Conservation (phyloP, 176 grass and related monocot species). For the Oropetium thomaeum region DNA sequence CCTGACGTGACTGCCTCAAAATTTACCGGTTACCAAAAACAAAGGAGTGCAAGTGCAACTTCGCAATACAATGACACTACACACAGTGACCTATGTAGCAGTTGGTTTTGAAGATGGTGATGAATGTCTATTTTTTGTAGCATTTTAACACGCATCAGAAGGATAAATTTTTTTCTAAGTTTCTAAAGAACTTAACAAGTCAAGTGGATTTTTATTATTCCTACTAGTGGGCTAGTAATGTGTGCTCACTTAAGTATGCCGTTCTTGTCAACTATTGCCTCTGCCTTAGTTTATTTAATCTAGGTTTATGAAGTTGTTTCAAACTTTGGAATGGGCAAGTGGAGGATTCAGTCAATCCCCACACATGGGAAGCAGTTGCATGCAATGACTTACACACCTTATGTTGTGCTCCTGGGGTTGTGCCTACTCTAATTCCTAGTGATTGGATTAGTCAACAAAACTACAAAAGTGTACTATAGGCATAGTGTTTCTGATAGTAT, state of each 20-base stretch:
- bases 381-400: slow-evolving; percentile 28
- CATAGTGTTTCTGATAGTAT: slow-evolving; percentile 18
- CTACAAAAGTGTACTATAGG: slow-evolving; percentile 3
- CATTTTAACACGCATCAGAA: background rate
- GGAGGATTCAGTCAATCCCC: slow-evolving; percentile 7
- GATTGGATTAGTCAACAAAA: slow-evolving; percentile 6
- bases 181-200: background rate
- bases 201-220: slow-evolving; percentile 13
- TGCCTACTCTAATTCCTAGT: slow-evolving; percentile 12
- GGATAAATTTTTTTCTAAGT: slow-evolving; percentile 11
- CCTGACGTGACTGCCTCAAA: slow-evolving; percentile 16
- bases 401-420: background rate
- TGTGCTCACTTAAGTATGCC: slow-evolving; percentile 4
- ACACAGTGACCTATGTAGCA: background rate
- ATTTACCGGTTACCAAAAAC: slow-evolving; percentile 19
- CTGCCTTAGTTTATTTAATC: slow-evolving; percentile 19
- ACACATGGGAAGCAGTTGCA: background rate
- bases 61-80: slow-evolving; percentile 1
- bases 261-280: slow-evolving; percentile 11
- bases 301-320: slow-evolving; percentile 25
- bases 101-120: background rate
- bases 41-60: slow-evolving; percentile 12
- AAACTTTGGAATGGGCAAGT: slow-evolving; percentile 32
- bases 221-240: background rate
- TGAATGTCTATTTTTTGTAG: background rate